Evolutionary conservation across 768 basidiomycete species (phyloP).

Genomic region (Scleroderma citrinum): DNA sequence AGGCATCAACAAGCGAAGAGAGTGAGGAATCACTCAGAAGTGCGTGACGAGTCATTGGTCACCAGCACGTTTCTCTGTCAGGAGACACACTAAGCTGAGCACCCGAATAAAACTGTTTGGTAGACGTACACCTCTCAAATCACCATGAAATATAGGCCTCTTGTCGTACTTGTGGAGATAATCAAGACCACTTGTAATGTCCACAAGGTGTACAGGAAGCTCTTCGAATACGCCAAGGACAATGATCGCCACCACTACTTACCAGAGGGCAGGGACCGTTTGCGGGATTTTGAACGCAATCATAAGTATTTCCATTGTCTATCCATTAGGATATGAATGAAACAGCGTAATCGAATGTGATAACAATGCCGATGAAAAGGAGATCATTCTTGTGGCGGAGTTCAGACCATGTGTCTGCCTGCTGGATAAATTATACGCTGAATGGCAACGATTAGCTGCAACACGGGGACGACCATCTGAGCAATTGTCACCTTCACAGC

Average conservation of each 20-base stretch:
- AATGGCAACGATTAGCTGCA: background rate
- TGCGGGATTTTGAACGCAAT: background rate
- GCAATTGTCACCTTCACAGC: background rate
- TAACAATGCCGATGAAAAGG: background rate
- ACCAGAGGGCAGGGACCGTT: background rate
- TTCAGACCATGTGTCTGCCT: background rate
- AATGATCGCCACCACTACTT: no score
- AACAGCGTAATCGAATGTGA: background rate
- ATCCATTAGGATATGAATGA: background rate
- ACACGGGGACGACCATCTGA: background rate
- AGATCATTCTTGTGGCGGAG: background rate
- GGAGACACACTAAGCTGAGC: background rate
- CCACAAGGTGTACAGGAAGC: background rate
- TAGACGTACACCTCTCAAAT: slow-evolving; percentile 10
- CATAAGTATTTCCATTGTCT: background rate
- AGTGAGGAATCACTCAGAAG: background rate
- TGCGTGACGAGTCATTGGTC: background rate
- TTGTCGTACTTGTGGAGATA: slow-evolving; percentile 20
- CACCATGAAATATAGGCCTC: slow-evolving; percentile 29
- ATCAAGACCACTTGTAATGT: slow-evolving; percentile 22
- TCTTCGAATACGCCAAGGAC: background rate
- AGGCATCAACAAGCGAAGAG: background rate
- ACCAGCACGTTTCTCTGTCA: background rate
- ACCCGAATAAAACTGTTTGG: background rate
- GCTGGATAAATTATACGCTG: background rate